These are phyloP conservation scores for Limnomonas spitsbergensis DNA, from an alignment of 139 green algal species.

Conservation along the genomic window DNA sequence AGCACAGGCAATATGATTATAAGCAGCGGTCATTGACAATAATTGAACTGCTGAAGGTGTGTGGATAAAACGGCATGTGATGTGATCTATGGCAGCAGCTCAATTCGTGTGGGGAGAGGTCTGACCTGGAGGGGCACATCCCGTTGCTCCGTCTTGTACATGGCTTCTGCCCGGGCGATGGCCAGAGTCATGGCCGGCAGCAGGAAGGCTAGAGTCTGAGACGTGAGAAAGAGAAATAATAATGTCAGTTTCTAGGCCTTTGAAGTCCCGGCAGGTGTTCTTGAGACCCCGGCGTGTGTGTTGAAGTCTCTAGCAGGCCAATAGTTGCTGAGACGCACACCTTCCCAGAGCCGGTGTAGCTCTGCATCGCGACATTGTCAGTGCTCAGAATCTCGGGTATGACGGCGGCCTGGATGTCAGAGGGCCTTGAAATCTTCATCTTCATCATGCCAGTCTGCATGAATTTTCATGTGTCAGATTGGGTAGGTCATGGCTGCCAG, in stretches of 20 bases:
- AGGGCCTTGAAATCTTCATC: not conserved
- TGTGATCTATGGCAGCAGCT: not conserved
- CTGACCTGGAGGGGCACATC: constrained; percentile 28
- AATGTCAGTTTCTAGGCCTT: too few species aligned
- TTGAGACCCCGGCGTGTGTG: too few species aligned
- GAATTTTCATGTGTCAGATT: not conserved
- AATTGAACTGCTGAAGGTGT: not conserved
- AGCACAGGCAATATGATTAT: too few species aligned
- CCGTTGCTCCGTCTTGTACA: constrained; percentile 6
- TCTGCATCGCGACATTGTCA: constrained; percentile 75
- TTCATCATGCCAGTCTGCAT: not conserved
- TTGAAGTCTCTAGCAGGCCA: too few species aligned
- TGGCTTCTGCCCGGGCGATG: constrained; percentile 48
- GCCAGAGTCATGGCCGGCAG: constrained; percentile 77
- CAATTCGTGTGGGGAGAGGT: too few species aligned
- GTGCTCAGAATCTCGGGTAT: constrained; percentile 66
- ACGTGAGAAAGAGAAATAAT: too few species aligned
- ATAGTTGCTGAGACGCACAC: too few species aligned
- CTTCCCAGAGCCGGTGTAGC: constrained; percentile 92
- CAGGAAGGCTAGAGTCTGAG: constrained; percentile 90
- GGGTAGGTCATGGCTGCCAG: too few species aligned
- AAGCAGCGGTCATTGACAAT: too few species aligned
- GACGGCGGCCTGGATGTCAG: constrained; percentile 63
- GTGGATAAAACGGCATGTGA: not conserved
- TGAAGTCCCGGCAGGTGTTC: too few species aligned